Evolutionary conservation across 768 basidiomycete genomes (phyloP).

Genomic region (Tremella yokohamensis): DNA sequence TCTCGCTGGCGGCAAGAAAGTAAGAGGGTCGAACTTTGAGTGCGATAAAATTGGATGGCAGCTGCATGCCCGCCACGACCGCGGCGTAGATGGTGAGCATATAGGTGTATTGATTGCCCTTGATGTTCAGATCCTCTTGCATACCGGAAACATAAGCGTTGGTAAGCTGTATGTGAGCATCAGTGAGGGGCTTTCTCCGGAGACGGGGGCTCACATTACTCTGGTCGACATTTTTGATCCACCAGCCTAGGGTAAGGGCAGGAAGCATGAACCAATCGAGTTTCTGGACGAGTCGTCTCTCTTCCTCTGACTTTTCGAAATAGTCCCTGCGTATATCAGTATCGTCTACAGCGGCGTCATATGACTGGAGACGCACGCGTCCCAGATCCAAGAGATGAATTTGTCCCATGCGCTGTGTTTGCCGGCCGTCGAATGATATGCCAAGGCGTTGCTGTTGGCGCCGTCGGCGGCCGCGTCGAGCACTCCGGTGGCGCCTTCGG

Average conservation of each 20-base stretch:
- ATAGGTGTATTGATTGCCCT: slow-evolving; percentile 29
- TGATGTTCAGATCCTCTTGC: slow-evolving; percentile 31
- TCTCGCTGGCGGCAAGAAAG: slow-evolving; percentile 20
- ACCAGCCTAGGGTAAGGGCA: slow-evolving; percentile 25
- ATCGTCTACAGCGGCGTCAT: background rate
- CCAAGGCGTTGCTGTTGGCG: background rate
- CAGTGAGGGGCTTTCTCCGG: background rate
- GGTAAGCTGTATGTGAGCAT: slow-evolving; percentile 8
- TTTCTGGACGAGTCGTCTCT: slow-evolving; percentile 28
- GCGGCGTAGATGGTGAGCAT: slow-evolving; percentile 26
- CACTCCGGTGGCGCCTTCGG: background rate
- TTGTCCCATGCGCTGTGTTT: slow-evolving; percentile 4
- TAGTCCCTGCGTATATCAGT: slow-evolving; percentile 12
- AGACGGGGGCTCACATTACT: slow-evolving; percentile 13
- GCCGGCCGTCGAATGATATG: background rate
- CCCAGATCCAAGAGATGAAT: slow-evolving; percentile 12
- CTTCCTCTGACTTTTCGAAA: slow-evolving; percentile 27
- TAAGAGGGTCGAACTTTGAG: slow-evolving; percentile 17
- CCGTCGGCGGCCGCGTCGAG: background rate
- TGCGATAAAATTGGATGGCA: slow-evolving; percentile 21
- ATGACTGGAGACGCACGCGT: background rate
- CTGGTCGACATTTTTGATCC: slow-evolving; percentile 32
- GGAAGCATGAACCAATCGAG: slow-evolving; percentile 30
- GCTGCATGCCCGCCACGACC: slow-evolving; percentile 12
- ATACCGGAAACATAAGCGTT: slow-evolving; percentile 30